Conservation (phyloP, 2,329 filamentous ascomycete genomes). For the Aureobasidium sp. region DNA sequence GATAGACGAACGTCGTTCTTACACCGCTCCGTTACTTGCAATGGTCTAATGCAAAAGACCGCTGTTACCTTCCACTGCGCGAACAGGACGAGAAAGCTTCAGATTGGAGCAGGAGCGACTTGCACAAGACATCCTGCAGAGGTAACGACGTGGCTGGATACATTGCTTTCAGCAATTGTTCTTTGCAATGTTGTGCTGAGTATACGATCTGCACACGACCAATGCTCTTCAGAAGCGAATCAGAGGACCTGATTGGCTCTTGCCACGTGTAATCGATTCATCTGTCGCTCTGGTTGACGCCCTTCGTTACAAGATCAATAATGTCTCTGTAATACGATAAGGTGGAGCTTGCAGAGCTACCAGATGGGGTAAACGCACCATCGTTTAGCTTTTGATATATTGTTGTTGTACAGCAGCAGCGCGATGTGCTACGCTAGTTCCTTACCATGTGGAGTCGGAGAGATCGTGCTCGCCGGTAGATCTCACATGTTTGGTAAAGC, state of each 20-base stretch:
- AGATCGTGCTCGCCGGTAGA: slow-evolving; percentile 3
- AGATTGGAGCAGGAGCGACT: not conserved
- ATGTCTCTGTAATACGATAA: not conserved
- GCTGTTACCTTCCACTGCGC: not conserved
- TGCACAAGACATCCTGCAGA: too few species aligned
- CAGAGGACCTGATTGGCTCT: not conserved
- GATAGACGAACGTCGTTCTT: not conserved
- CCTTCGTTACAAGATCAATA: not conserved
- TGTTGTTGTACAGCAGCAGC: not conserved
- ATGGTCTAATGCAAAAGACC: not conserved
- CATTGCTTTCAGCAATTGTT: not conserved
- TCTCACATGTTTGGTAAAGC: slow-evolving; percentile 13
- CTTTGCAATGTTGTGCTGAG: not conserved
- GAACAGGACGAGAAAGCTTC: not conserved
- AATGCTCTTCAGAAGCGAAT: not conserved
- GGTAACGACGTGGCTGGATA: not conserved
- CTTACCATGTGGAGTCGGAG: not conserved
- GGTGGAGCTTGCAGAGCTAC: not conserved
- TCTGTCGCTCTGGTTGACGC: not conserved
- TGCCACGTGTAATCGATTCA: not conserved
- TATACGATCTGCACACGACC: not conserved
- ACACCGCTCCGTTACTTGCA: not conserved
- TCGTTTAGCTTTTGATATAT: not conserved
- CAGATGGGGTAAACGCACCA: not conserved
- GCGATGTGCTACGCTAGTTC: not conserved